Base-by-base conservation (phyloP, 116 monocot species). In the Posidonia oceanica region DNA sequence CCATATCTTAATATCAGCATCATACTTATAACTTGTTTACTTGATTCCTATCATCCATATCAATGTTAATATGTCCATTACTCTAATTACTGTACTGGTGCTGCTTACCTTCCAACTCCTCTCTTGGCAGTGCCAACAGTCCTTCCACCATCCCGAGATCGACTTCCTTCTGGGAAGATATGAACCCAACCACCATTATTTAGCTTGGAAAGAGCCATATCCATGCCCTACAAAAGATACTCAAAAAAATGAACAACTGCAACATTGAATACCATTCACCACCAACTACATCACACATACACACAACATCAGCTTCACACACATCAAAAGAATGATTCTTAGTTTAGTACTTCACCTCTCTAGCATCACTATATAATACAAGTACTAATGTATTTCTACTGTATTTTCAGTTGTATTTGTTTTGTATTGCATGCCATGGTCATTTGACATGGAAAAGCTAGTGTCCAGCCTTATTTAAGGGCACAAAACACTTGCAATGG, bases 151-250 rank as follows among this genome's bases (percentile, higher is more conserved):
- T 94, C 86, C 48, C 84, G 76, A 39, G 94, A 94, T 21, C 94
- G 91, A 67, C 86, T 94, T 77, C 94, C 94, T 65, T 94, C 94
- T 0, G 94, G 94, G 77, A 94, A 94, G 82, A 94, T 88, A 80
- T 94, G 94, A 81, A 94, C 94, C 94, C 94, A 94, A 17, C 88
- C 91, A 74, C 94, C 94, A 77, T 79, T 78, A 56, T 94, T 94
- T 61, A 94, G 73, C 76, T 94, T 94, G 10, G 86, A 88, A 51
- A 94, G 64, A 69, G 94, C 94, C 88, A 86, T 80, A 78, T 94
- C 91, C 94, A 94, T 94, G 74, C 94, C 94, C 94, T 91, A 56
- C 20, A 36, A 36, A 59, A 36, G 7, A 12, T 48, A 48, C 10
- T 44, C 10, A 21, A 69, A 67, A 18, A 67, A 16, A 39, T 14